These are phyloP conservation scores for Plasmodium falciparum DNA, from an alignment of 169 alveolate genomes.

Conservation along the genomic window DNA sequence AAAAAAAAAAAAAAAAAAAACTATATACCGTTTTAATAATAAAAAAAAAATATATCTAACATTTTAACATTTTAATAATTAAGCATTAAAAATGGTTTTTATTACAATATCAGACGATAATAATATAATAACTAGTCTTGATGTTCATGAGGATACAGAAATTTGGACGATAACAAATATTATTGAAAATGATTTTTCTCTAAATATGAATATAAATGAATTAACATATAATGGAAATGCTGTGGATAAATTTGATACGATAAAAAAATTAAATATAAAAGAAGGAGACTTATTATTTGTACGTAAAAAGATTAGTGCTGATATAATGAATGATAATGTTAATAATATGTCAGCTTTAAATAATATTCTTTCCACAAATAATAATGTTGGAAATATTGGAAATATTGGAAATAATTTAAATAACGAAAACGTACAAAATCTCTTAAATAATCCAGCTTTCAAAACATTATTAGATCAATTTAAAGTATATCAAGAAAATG, in stretches of 20 bases:
- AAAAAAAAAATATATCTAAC: too few relatives aligned
- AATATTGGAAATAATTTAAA: not conserved
- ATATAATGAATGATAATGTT: slow-evolving; percentile 1
- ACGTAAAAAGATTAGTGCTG: slow-evolving; percentile 38
- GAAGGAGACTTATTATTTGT: slow-evolving; percentile 73
- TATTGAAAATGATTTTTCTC: slow-evolving; percentile 62
- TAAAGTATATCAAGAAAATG: slow-evolving; percentile 48
- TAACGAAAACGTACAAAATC: not conserved
- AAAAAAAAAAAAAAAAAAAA: too few relatives aligned
- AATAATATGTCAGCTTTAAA: not conserved
- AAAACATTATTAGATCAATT: slow-evolving; percentile 45
- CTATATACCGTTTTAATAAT: too few relatives aligned
- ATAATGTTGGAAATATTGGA: not conserved
- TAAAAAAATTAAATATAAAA: slow-evolving; percentile 50
- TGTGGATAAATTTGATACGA: slow-evolving; percentile 32
- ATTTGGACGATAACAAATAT: slow-evolving; percentile 52
- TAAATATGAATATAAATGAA: slow-evolving; percentile 60
- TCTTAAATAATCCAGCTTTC: slow-evolving; percentile 13
- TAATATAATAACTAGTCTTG: slow-evolving; percentile 71
- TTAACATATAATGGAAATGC: slow-evolving; percentile 55
- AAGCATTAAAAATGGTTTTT: slow-evolving; percentile 33
- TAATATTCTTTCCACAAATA: not conserved
- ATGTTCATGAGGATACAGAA: slow-evolving; percentile 73
- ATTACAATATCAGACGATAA: slow-evolving; percentile 73
- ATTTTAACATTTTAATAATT: too few relatives aligned